Evolutionary conservation across 2,329 filamentous ascomycete species (phyloP), one percentile per base, ranked within the genome.

Genomic region (Periglandula ipomoeae): DNA sequence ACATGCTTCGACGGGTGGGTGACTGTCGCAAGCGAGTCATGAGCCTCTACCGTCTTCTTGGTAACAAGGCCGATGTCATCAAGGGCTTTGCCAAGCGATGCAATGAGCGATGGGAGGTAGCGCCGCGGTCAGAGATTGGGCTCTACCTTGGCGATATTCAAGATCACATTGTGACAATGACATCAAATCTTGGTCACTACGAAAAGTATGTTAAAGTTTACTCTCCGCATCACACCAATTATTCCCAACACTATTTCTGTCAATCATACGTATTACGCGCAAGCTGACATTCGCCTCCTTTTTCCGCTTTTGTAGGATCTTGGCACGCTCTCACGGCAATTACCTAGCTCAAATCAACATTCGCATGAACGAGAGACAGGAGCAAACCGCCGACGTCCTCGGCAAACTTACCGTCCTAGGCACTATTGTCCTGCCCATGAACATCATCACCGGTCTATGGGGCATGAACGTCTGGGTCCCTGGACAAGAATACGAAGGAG

Each of bases 301-400:
- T 42, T 39, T 39, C 3, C 6, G 10, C n/a, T 42, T 10, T n/a
- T 37, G 4, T 20, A 15, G 89, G 61, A 87, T 98, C 44, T 76
- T 98, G 24, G 88, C 88, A 43, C 82, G 93, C 50, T 90, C 90
- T 11, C 93, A 98, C 61, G 87, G 82, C 62, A 98, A 97, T 65
- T 98, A 98, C 64, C 85, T 98, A n/a, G 93, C 93, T 1, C 93
- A 98, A 65, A 96, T 98, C 70, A 97, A 96, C 67, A 95, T 97
- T 59, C 83, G 89, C 60, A 97, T 97, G 91, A 96, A 96, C 67
- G 91, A 97, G 72, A 84, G 93, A 42, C 88, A 94, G 64, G 91
- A 98, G 66, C 84, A 94, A 70, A 98, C 93, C 1, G 89, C 89
- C 37, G 91, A 98, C 63, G 89, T 96, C 1, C 78, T 98, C 11